Evolutionary conservation across 352 stramenopile genomes (phyloP).

Genomic region (Pythium aphanidermatum): DNA sequence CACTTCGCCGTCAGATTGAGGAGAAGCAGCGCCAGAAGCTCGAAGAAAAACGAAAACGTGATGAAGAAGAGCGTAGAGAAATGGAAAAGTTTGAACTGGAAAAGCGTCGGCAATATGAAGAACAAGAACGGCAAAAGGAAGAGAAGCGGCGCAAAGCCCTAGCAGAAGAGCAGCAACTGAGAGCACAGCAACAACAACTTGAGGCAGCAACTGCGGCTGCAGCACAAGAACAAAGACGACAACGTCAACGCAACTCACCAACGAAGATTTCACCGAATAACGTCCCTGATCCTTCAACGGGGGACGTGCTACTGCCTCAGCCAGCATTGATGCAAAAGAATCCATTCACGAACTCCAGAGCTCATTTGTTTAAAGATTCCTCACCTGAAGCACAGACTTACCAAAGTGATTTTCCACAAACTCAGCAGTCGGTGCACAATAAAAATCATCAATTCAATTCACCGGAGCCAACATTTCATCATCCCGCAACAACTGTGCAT

Average conservation of each 20-base stretch:
- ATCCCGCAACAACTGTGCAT: background rate
- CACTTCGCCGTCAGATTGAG: constrained; percentile 49
- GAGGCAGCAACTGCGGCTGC: constrained; percentile 23
- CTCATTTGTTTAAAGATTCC: constrained; percentile 45
- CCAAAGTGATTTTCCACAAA: too few species aligned
- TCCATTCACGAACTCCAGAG: constrained; percentile 45
- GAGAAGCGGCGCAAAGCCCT: constrained; percentile 38
- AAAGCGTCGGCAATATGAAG: constrained; percentile 31
- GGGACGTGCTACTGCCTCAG: background rate
- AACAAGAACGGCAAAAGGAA: constrained; percentile 36
- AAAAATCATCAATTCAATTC: background rate
- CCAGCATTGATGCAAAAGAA: constrained; percentile 19
- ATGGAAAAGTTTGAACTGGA: constrained; percentile 47
- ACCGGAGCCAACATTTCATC: constrained; percentile 1
- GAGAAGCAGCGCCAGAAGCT: constrained; percentile 59
- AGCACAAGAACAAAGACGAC: constrained; percentile 31
- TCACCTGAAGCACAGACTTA: constrained; percentile 10
- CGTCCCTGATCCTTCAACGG: background rate
- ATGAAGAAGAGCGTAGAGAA: constrained; percentile 52
- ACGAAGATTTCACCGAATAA: background rate
- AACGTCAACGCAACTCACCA: constrained; percentile 23
- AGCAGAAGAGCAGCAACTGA: constrained; percentile 34
- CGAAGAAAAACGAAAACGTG: constrained; percentile 42
- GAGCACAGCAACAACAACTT: constrained; percentile 24
- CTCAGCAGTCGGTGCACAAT: background rate